Evolutionary conservation across 331 rosid genomes (phyloP).

Genomic region (Telfairia occidentalis): DNA sequence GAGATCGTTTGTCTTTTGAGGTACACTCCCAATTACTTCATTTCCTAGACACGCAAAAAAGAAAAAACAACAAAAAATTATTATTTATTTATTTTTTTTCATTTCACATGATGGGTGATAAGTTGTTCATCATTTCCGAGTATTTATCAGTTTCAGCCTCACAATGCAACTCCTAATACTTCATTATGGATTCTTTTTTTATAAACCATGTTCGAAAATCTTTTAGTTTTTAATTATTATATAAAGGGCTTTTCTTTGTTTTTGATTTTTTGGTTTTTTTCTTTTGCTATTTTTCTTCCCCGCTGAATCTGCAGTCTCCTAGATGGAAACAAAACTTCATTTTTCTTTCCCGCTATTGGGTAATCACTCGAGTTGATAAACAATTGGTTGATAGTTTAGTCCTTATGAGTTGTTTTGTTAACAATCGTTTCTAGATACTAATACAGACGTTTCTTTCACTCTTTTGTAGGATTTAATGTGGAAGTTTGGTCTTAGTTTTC

Average conservation of each 20-base stretch:
- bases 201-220: not conserved
- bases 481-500: slow-evolving; percentile 52
- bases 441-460: not conserved
- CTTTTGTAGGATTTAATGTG: slow-evolving; percentile 57
- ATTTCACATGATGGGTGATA: not conserved
- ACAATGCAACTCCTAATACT: not conserved
- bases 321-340: not conserved
- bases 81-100: too few species aligned
- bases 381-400: not conserved
- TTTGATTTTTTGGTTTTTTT: too few species aligned
- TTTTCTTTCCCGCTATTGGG: too few species aligned
- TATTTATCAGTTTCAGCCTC: not conserved
- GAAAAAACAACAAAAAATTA: not conserved
- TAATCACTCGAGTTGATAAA: not conserved
- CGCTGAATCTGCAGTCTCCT: not conserved
- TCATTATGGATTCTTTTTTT: not conserved
- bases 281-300: not conserved
- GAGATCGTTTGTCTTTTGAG: slow-evolving; percentile 31
- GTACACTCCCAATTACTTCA: slow-evolving; percentile 21
- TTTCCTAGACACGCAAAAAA: not conserved
- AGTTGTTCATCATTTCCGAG: not conserved
- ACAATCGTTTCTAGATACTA: slow-evolving; percentile 8
- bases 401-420: not conserved
- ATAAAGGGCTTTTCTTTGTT: not conserved
- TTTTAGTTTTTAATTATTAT: not conserved